These are phyloP conservation scores for Cryptosporidium tyzzeri DNA, from an alignment of 169 alveolate species.

Conservation along the genomic window DNA sequence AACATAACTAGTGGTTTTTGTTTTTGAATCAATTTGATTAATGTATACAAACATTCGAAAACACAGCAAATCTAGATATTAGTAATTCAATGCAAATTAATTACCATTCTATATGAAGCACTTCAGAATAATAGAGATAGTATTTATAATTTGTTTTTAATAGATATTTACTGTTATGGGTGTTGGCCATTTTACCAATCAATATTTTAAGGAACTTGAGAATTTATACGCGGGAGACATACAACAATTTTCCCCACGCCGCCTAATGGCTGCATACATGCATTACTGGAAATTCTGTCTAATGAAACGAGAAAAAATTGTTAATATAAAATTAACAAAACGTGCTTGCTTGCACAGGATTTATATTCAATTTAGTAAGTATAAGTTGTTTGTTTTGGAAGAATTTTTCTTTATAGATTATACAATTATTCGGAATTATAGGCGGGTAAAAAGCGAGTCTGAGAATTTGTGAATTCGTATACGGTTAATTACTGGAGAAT, in stretches of 20 bases:
- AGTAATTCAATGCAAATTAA: background rate
- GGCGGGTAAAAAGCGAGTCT: background rate
- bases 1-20: background rate
- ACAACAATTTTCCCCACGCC: constrained; percentile 7
- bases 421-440: background rate
- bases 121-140: background rate
- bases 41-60: background rate
- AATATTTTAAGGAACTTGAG: background rate
- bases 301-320: background rate
- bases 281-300: constrained; percentile 30
- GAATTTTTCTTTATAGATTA: background rate
- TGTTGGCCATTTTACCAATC: background rate
- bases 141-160: background rate
- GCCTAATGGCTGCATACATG: constrained; percentile 55
- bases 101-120: background rate
- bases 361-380: background rate
- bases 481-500: background rate
- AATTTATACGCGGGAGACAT: constrained; percentile 15
- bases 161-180: background rate
- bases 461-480: background rate
- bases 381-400: background rate
- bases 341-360: background rate
- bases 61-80: background rate
- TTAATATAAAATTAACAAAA: constrained; percentile 1
- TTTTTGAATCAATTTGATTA: background rate